Evolutionary conservation across 2,329 filamentous ascomycete genomes (phyloP).

Genomic region (Alternaria triticina): DNA sequence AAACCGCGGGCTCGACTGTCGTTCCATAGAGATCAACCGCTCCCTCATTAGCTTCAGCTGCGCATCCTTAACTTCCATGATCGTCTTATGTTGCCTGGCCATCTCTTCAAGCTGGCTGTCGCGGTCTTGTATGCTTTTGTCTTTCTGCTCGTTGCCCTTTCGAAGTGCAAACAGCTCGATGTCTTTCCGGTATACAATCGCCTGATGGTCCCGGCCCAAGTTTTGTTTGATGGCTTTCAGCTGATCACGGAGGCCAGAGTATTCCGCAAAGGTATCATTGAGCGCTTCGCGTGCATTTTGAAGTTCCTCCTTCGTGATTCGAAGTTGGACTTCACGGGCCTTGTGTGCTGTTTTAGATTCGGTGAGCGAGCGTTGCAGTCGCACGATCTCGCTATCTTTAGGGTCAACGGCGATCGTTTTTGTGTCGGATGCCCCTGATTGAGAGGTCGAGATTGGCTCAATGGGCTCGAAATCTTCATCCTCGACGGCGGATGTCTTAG

Average conservation of each 20-base stretch:
- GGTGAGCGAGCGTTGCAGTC: constrained; percentile 34
- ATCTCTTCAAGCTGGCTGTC: constrained; percentile 37
- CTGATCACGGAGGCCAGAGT: constrained; percentile 37
- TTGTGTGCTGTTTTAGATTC: constrained; percentile 36
- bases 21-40: constrained; percentile 34
- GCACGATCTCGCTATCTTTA: constrained; percentile 38
- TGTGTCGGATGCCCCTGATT: constrained; percentile 10
- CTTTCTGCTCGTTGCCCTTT: constrained; percentile 45
- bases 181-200: constrained; percentile 44
- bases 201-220: constrained; percentile 41
- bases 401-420: constrained; percentile 14
- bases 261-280: constrained; percentile 38
- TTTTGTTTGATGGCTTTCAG: constrained; percentile 40
- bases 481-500: constrained; percentile 12
- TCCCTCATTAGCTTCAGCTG: constrained; percentile 40
- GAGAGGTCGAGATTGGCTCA: constrained; percentile 1
- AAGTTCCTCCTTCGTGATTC: constrained; percentile 32
- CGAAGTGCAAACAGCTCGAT: constrained; percentile 47
- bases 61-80: constrained; percentile 39
- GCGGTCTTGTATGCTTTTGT: constrained; percentile 39
- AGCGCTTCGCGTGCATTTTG: constrained; percentile 37
- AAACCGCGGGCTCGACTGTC: constrained; percentile 22
- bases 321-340: constrained; percentile 35
- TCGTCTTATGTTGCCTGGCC: constrained; percentile 32
- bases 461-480: constrained; percentile 5